phyloP scores from a whole-genome alignment of 495 filamentous ascomycete genomes.

The Aspergillus olivimuriae region DNA sequence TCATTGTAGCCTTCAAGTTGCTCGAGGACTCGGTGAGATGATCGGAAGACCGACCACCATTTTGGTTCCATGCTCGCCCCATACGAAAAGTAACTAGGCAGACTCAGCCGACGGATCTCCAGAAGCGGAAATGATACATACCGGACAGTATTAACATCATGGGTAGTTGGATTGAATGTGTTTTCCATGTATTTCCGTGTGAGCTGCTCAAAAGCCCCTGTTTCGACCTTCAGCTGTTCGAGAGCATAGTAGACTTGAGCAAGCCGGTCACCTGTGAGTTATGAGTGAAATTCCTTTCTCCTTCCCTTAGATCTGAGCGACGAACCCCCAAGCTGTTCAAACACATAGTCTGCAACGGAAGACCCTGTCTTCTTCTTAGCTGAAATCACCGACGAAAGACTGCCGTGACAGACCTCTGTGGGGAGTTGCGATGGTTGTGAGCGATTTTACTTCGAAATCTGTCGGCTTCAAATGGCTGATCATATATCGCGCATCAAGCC shows the following conservation, averaged over 20 bases:
- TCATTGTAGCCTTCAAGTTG: constrained; percentile 79
- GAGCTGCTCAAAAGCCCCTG: constrained; percentile 78
- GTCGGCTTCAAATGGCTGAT: constrained; percentile 68
- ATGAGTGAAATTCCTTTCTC: not conserved
- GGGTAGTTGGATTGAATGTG: constrained; percentile 75
- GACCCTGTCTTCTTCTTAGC: constrained; percentile 42
- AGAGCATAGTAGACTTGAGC: constrained; percentile 66
- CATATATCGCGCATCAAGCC: constrained; percentile 90
- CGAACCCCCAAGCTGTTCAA: constrained; percentile 58
- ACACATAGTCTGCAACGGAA: constrained; percentile 76
- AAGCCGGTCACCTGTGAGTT: constrained; percentile 40
- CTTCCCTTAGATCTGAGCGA: no score
- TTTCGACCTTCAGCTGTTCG: constrained; percentile 62
- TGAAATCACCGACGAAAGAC: not conserved
- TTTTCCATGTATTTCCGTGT: constrained; percentile 75
- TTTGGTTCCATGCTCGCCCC: constrained; percentile 66
- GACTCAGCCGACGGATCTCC: no score
- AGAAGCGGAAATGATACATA: constrained; percentile 25
- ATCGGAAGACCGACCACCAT: constrained; percentile 67
- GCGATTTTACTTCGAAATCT: constrained; percentile 65
- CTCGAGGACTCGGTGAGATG: constrained; percentile 64
- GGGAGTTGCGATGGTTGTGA: constrained; percentile 85
- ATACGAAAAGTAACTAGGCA: constrained; percentile 75
- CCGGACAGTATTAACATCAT: constrained; percentile 64
- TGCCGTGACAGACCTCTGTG: constrained; percentile 57